Conservation (phyloP, 2,329 filamentous ascomycete genomes). For the Xylaria sp. region DNA sequence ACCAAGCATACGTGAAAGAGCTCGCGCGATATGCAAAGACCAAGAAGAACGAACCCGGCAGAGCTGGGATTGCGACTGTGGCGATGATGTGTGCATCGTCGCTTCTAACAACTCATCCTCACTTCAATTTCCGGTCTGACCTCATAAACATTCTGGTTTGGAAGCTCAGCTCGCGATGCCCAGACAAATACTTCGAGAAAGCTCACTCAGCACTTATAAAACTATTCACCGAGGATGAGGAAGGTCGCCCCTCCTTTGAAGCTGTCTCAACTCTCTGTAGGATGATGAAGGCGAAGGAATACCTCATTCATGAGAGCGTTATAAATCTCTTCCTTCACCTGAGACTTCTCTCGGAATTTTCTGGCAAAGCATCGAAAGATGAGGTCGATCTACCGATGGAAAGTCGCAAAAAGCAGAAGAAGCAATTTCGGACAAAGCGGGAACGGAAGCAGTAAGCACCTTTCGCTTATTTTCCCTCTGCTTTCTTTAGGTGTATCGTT, state of each 20-base stretch:
- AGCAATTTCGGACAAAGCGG: slow-evolving; percentile 89
- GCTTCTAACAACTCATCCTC: slow-evolving; percentile 82
- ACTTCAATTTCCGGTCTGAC: slow-evolving; percentile 96
- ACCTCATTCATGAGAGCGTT: slow-evolving; percentile 83
- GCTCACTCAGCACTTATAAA: slow-evolving; percentile 82
- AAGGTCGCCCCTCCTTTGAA: slow-evolving; percentile 88
- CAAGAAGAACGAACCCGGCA: slow-evolving; percentile 53
- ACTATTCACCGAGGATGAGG: slow-evolving; percentile 87
- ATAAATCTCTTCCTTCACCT: slow-evolving; percentile 92
- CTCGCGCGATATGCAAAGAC: slow-evolving; percentile 75
- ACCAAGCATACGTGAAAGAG: slow-evolving; percentile 84
- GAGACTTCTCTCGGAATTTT: slow-evolving; percentile 87
- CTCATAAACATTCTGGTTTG: slow-evolving; percentile 87
- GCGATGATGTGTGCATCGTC: slow-evolving; percentile 89
- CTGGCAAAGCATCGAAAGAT: slow-evolving; percentile 83
- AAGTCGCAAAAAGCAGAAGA: slow-evolving; percentile 78
- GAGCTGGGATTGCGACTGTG: slow-evolving; percentile 71
- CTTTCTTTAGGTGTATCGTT: not conserved
- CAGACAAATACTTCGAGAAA: slow-evolving; percentile 81
- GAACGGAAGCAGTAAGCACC: slow-evolving; percentile 70
- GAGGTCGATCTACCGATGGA: slow-evolving; percentile 69
- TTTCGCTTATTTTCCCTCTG: not conserved
- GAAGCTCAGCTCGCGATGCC: slow-evolving; percentile 78
- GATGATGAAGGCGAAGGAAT: slow-evolving; percentile 94
- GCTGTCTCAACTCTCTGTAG: slow-evolving; percentile 85